These are phyloP conservation scores for Skeletonema grethae DNA, from an alignment of 108 stramenopile species.

Conservation along the genomic window DNA sequence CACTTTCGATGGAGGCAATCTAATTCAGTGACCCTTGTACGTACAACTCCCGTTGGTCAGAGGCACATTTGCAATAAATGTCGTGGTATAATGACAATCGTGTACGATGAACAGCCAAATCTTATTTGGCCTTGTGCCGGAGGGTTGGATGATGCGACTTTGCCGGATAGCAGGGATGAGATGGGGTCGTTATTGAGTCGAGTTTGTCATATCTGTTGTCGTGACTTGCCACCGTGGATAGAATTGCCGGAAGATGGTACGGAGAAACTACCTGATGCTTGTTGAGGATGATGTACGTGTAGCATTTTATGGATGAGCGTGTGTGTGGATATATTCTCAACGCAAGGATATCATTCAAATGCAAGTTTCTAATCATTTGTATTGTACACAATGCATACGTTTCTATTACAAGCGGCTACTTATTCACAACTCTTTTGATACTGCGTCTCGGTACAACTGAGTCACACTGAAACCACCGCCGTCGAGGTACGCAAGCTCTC, in stretches of 20 bases:
- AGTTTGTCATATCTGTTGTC: conserved; percentile 49
- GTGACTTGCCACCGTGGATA: conserved; percentile 39
- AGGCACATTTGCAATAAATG: conserved; percentile 42
- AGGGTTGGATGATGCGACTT: conserved; percentile 33
- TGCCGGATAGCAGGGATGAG: conserved; percentile 13
- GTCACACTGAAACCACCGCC: too few species aligned
- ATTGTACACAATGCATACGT: too few species aligned
- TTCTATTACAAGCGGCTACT: too few species aligned
- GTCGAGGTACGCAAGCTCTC: too few species aligned
- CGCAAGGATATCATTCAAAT: too few species aligned
- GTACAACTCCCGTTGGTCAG: conserved; percentile 41
- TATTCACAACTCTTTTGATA: too few species aligned
- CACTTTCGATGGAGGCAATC: conserved; percentile 29
- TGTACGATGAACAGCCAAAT: conserved; percentile 50
- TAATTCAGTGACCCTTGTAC: conserved; percentile 9
- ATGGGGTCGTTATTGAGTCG: conserved; percentile 22
- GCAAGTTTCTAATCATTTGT: too few species aligned
- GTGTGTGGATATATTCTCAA: too few species aligned
- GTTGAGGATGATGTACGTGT: background rate
- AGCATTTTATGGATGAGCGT: too few species aligned
- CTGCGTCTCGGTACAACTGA: too few species aligned
- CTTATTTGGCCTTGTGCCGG: conserved; percentile 46
- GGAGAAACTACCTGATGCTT: conserved; percentile 34
- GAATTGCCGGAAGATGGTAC: conserved; percentile 32
- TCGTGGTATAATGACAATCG: conserved; percentile 45